Percentiles rank a stretch among this genome's conserved stretches.
These are phyloP conservation scores for Lachnellula subtilissima DNA, from an alignment of 2,329 filamentous ascomycete species.

Conservation along the genomic window DNA sequence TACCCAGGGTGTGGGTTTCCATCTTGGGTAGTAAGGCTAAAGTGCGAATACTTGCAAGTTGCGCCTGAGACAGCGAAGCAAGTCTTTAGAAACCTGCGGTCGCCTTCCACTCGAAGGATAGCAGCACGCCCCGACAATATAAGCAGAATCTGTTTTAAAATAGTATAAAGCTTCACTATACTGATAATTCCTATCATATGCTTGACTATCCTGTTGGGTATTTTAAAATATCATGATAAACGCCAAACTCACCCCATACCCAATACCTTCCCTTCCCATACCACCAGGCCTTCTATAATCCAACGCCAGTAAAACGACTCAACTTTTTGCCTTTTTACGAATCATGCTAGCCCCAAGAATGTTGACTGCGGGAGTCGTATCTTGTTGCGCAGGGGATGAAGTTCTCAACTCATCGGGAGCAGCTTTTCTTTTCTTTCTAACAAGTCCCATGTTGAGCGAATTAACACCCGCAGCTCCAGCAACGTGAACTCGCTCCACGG, in stretches of 20 bases:
- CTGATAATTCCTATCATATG: too few species aligned
- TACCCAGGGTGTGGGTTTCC: too few species aligned
- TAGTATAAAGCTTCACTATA: too few species aligned
- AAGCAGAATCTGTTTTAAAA: too few species aligned
- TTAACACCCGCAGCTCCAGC: constrained; percentile 28
- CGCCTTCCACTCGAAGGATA: too few species aligned
- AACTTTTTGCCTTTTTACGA: constrained; percentile 52
- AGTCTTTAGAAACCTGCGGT: too few species aligned
- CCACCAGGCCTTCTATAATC: background rate
- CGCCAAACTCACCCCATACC: background rate
- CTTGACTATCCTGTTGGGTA: background rate
- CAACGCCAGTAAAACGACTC: constrained; percentile 4
- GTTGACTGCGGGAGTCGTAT: constrained; percentile 35
- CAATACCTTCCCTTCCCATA: background rate
- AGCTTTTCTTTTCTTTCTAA: constrained; percentile 49
- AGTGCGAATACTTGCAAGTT: too few species aligned
- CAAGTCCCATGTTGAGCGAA: constrained; percentile 35
- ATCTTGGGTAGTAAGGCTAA: too few species aligned
- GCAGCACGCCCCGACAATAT: too few species aligned
- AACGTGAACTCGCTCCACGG: constrained; percentile 20
- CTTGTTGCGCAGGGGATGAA: background rate
- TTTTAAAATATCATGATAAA: constrained; percentile 1
- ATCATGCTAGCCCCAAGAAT: constrained; percentile 46
- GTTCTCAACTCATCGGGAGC: constrained; percentile 12
- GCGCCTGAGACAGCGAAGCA: too few species aligned